Evolutionary conservation across 257 asterid species (phyloP), one percentile per base, ranked within the genome.

Genomic region (Fraxinus americana): DNA sequence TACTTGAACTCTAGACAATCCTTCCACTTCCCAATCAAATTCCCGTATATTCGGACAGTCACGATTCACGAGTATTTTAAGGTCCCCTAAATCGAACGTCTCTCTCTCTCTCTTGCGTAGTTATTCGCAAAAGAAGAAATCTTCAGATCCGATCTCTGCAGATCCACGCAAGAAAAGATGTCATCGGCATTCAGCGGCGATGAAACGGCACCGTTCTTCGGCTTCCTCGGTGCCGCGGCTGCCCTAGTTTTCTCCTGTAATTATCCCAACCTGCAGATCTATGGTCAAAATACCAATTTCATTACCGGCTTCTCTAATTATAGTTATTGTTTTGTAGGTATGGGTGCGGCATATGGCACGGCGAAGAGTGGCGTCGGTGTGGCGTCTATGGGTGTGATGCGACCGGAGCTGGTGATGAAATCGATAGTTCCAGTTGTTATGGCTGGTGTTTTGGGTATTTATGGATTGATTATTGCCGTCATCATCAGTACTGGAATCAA

Each of bases 401-500:
- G 92, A 79, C 96, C 94, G 66, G 96, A 91, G 84, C 81, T 91
- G 79, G 96, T 91, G 69, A 91, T 89, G 94, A 91, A 89, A 80
- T 91, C 96, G 10, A 91, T 89, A n/a, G 94, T 91, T 38, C 96
- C 96, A 3, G 92, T 91, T 61, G 96, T 91, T 78, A 91, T 91
- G 96, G 96, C 96, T 84, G 92, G 96, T 83, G 96, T 91, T 65
- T 85, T 89, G 84, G 96, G 96, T 82, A 91, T 91, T 67, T 91
- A 91, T 59, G 94, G 96, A 0, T 74, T 91, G 73, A 91, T 91
- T 84, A 91, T 91, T 80, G 96, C 94, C 76, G 94, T 91, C 48
- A 91, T 89, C 48, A 90, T 90, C 39, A 90, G 93, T 77, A 90
- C 93, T 17, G 92, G 96, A 17, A 90, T 90, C 76, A 90, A 90